phyloP scores from a whole-genome alignment of 2,329 filamentous ascomycete species.

The Arthroderma sp. region DNA sequence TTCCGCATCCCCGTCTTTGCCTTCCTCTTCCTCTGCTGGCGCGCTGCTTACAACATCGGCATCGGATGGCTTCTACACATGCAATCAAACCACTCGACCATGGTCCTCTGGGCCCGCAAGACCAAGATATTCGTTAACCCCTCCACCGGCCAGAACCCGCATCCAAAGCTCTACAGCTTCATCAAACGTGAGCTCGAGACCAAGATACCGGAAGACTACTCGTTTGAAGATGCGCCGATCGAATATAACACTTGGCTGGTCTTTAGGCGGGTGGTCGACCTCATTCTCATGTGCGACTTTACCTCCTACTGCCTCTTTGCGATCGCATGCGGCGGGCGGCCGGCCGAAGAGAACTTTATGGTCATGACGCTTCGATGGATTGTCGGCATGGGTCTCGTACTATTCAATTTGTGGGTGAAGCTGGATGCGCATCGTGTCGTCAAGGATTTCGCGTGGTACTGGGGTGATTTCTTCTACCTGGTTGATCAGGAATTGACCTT shows the following conservation, averaged over 20 bases:
- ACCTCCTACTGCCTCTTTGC: conserved; percentile 94
- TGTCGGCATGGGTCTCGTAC: conserved; percentile 63
- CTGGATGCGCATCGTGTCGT: conserved; percentile 94
- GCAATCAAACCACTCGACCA: conserved; percentile 77
- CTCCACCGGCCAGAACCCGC: conserved; percentile 64
- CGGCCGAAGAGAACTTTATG: conserved; percentile 55
- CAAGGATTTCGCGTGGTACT: conserved; percentile 99
- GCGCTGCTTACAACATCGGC: conserved; percentile 81
- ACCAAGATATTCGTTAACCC: conserved; percentile 79
- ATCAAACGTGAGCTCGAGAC: conserved; percentile 84
- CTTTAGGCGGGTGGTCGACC: conserved; percentile 86
- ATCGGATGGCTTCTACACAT: conserved; percentile 81
- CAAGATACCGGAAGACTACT: conserved; percentile 89
- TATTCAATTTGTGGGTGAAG: conserved; percentile 98
- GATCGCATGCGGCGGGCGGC: conserved; percentile 68
- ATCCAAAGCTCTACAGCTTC: conserved; percentile 68
- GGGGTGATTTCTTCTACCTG: conserved; percentile 98
- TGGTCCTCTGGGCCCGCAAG: conserved; percentile 79
- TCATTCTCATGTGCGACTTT: conserved; percentile 99
- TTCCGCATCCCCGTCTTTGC: conserved; percentile 69
- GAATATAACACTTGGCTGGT: conserved; percentile 99
- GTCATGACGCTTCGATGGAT: conserved; percentile 67
- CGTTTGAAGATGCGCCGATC: conserved; percentile 80
- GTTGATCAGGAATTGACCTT: conserved; percentile 97
- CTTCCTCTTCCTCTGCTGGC: conserved; percentile 79